Evolutionary conservation across 2,329 filamentous ascomycete genomes (phyloP).

Genomic region (Cercospora canescens): DNA sequence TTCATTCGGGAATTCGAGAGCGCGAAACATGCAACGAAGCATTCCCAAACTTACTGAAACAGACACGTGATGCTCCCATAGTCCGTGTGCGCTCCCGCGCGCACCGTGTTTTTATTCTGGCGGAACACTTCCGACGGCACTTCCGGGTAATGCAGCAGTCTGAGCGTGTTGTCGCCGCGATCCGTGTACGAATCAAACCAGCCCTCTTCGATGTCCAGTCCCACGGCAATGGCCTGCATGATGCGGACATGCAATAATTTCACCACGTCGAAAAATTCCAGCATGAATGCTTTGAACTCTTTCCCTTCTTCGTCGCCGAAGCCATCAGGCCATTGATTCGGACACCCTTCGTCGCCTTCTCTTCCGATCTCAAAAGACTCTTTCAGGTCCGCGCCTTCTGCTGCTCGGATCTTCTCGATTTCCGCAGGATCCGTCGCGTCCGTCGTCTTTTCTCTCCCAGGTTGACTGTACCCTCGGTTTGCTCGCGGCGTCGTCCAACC

Average conservation of each 20-base stretch:
- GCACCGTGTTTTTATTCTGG: conserved; percentile 51
- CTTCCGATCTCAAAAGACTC: conserved; percentile 63
- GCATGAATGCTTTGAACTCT: conserved; percentile 71
- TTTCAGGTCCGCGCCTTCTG: conserved; percentile 53
- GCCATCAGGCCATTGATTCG: conserved; percentile 76
- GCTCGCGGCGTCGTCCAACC: conserved; percentile 60
- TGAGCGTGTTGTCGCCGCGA: conserved; percentile 65
- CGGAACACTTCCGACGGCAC: conserved; percentile 60
- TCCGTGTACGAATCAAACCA: conserved; percentile 79
- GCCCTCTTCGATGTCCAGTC: conserved; percentile 63
- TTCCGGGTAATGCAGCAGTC: conserved; percentile 51
- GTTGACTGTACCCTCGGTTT: conserved; percentile 51
- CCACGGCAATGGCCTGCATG: conserved; percentile 61
- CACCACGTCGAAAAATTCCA: conserved; percentile 72
- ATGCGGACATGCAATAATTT: conserved; percentile 75
- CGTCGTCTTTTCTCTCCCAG: conserved; percentile 68
- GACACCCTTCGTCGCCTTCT: conserved; percentile 60
- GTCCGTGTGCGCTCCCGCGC: conserved; percentile 77
- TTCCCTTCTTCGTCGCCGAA: conserved; percentile 59
- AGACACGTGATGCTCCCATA: conserved; percentile 57
- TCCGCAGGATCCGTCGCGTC: conserved; percentile 55
- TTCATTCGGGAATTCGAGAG: neutral
- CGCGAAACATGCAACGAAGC: neutral
- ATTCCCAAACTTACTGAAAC: conserved; percentile 38
- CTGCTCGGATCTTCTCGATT: conserved; percentile 58